A percentile compares a stretch with the other conserved stretches of the same genome.
phyloP scores from a whole-genome alignment of 768 basidiomycete species.

The Gymnopilus junonius region DNA sequence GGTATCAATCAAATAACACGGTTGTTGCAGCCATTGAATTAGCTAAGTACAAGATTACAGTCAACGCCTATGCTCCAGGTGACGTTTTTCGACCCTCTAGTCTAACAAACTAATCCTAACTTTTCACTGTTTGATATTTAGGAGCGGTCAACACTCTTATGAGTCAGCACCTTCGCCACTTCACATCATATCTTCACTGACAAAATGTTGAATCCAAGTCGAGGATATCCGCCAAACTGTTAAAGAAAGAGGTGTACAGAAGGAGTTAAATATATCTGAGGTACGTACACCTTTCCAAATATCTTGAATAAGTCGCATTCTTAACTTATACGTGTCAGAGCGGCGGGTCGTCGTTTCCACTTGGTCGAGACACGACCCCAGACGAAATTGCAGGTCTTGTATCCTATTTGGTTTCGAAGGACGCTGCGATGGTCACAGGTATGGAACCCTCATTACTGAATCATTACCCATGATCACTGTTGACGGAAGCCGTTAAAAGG shows the following conservation, averaged over 20 bases:
- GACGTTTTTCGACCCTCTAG: no score
- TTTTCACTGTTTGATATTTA: background rate
- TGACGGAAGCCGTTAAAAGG: conserved; percentile 5
- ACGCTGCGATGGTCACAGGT: conserved; percentile 42
- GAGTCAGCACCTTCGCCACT: conserved; percentile 5
- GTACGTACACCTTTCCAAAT: conserved; percentile 15
- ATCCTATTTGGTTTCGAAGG: conserved; percentile 39
- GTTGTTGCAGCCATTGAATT: conserved; percentile 18
- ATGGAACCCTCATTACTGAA: background rate
- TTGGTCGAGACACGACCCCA: conserved; percentile 15
- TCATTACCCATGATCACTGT: background rate
- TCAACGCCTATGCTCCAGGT: conserved; percentile 40
- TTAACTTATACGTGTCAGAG: no score
- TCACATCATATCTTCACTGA: background rate
- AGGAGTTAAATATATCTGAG: no score
- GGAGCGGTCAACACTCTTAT: conserved; percentile 19
- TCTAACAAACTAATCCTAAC: no score
- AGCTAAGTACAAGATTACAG: conserved; percentile 31
- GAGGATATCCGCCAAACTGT: background rate
- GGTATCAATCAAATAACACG: background rate
- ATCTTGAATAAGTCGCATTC: no score
- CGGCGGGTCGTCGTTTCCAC: background rate
- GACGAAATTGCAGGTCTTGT: conserved; percentile 41
- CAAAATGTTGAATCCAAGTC: background rate
- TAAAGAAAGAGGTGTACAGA: background rate